Base-by-base conservation (phyloP, 495 filamentous ascomycete genomes). In the Lindgomyces ingoldianus region DNA sequence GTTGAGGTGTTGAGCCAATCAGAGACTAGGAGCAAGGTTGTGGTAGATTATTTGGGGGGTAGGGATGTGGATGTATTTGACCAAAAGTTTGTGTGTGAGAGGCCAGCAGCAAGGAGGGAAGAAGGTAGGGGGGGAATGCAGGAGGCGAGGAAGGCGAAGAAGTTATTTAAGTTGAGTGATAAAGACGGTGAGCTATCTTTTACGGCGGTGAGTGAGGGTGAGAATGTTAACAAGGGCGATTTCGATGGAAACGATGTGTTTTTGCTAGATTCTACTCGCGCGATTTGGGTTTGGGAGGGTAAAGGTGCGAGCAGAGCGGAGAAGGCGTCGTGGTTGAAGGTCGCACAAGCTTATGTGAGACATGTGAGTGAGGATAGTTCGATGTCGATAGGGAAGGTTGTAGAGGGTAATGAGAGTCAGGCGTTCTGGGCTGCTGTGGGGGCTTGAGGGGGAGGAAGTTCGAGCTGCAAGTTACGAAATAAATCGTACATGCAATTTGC, bases 241-340 rank as follows among this genome's bases (percentile, higher is more conserved):
- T 68, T 86, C 2, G 78, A 84, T 66, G 77, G 78, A 10, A 76
- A 80, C 9, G 84, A 86, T 69, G 79, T 87, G 3, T 87, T 87
- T 68, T 69, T 87, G 10, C 78, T 84, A 48, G 83, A 86, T 44
- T 73, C 69, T 11, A 82, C 83, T 6, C 75, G 62, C 45, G 73
- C 67, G 30, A 72, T 86, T 16, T 87, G 83, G 83, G 82, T 87
- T 24, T 87, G 84, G 84, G 80, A 84, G 69, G 85, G 85, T 3
- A 65, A 65, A 2, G 74, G 72, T 2, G 84, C 84, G 1, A 86
- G 84, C 70, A 74, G 69, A 42, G 63, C 64, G 6, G 85, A 86
- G 72, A 84, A 78, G 65, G 78, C 80, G 0, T 68, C 78, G 73
- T 87, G 85, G 84, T 73, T 86, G 22, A 81, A 78, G 63, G 78